Base-by-base conservation (phyloP, 345 rosid species). In the Heritiera littoralis region DNA sequence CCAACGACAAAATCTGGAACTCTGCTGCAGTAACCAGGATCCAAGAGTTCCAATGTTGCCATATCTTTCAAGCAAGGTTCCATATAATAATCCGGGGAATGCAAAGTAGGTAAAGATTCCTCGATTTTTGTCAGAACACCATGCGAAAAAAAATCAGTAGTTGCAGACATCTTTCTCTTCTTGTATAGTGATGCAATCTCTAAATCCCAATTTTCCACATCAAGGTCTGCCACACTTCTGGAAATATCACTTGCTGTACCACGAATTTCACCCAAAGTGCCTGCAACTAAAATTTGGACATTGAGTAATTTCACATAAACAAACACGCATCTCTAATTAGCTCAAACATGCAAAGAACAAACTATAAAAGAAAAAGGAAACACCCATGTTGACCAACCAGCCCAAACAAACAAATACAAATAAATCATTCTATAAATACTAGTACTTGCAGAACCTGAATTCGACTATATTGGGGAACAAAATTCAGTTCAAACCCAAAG, bases 1-100 rank as follows among this genome's bases (percentile, higher is more conserved):
- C 99, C 98, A 67, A 94, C 83, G 5, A 81, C 85, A 79, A 96
- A 92, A 85, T 90, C 88, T 23, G 91, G 89, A 77, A 94, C 97
- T 23, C 86, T 80, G 41, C 93, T 85, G 84, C 88, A 89, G 83
- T 87, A 96, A 75, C 89, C 95, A 55, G 98, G 95, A 82, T 86
- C 90, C 40, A 66, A 71, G 15, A 85, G 76, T 79, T 89, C 97
- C 82, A 72, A 69, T 13, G 84, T 43, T 68, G 85, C 89, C 86
- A 96, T 79, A 78, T 92, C 92, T 46, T 78, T 78, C 80, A 90
- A 83, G 78, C 85, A 82, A 68, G 99, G 99, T 55, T 89, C 85
- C 79, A 83, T 85, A 81, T 86, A 96, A 84, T 91, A 94, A 76
- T 89, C 97, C 13, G 80, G 67, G 28, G 88, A 85, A 70, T 18